Base-by-base conservation (phyloP, 768 basidiomycete species). In the Termitomyces sp. region DNA sequence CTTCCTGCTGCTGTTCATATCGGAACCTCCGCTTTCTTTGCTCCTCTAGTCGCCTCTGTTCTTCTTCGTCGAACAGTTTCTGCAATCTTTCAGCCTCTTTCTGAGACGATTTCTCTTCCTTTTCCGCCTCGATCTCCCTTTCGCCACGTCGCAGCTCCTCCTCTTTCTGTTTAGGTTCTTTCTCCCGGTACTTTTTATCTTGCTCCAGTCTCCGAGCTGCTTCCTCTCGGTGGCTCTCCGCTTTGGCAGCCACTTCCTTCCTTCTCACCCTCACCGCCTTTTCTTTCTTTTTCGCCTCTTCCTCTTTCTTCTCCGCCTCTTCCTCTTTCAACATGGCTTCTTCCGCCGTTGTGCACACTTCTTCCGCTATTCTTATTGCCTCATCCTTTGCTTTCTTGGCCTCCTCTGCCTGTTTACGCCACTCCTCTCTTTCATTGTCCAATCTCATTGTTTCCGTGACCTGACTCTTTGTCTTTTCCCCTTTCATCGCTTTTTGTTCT, bases 1-100 rank as follows among this genome's bases (percentile, higher is more conserved):
- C 75, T 58, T 75, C 70, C 62, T 78, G 76, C 58, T 77, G 74
- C 33, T 73, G 72, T 65, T 62, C 71, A 30, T 61, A 69, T 47
- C 64, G 63, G 55, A 63, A 52, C 48, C 68, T 69, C 56, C 64
- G 65, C 53, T 67, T 69, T 59, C 51, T 57, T 61, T 73, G 68
- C 49, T 67, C 67, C 56, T 70, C 71, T 9, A 61, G 57, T 44
- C 65, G 65, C 44, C 64, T 67, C 38, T 60, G 65, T 56, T 61
- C 65, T 65, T 69, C 67, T 56, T 69, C 67, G 13, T 70, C 63
- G 44, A 58, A 57, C 50, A 64, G 59, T 60, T 59, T 60, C 62
- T 65, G 66, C 59, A 59, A 54, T 52, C 58, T 61, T 59, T 71
- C 71, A 51, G 66, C 66, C 61, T 66, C 64, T 51, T 41, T 62